A percentile compares a stretch with the other conserved stretches of the same genome.
Evolutionary conservation across 2,329 filamentous ascomycete genomes (phyloP).

Genomic region (Leptographium galeiforme): DNA sequence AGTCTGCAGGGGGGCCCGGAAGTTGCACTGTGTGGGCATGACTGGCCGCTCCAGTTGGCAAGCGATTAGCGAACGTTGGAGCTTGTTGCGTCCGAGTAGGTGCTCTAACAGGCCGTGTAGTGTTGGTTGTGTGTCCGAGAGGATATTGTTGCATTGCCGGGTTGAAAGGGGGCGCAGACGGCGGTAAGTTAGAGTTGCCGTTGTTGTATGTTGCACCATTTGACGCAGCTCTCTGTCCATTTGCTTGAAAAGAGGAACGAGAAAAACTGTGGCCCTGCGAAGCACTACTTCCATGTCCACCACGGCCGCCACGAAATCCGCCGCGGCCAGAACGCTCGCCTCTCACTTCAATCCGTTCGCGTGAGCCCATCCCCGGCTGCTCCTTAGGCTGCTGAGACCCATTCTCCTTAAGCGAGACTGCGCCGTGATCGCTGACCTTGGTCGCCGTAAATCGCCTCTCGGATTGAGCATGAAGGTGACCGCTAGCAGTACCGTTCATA

Average conservation of each 20-base stretch:
- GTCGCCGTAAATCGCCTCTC: slow-evolving; percentile 5
- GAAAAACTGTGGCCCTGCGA: slow-evolving; percentile 17
- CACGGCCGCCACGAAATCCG: slow-evolving; percentile 30
- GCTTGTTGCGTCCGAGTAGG: slow-evolving; percentile 7
- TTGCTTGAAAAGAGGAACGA: slow-evolving; percentile 22
- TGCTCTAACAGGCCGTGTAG: neutral
- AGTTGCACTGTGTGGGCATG: slow-evolving; percentile 12
- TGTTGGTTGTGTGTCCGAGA: slow-evolving; percentile 17
- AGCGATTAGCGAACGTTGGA: neutral
- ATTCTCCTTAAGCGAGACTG: neutral
- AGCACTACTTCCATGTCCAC: slow-evolving; percentile 23
- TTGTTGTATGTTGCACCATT: slow-evolving; percentile 16
- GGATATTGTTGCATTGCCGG: slow-evolving; percentile 28
- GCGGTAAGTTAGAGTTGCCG: slow-evolving; percentile 12
- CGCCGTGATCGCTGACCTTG: neutral
- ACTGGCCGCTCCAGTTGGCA: slow-evolving; percentile 10
- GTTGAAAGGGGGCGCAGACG: slow-evolving; percentile 24
- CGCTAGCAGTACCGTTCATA: slow-evolving; percentile 1
- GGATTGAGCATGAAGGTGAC: neutral
- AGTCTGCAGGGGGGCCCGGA: slow-evolving; percentile 8
- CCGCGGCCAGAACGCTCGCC: slow-evolving; percentile 25
- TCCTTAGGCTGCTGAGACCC: slow-evolving; percentile 9
- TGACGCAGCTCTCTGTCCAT: slow-evolving; percentile 19
- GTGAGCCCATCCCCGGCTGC: slow-evolving; percentile 14
- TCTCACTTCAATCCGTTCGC: slow-evolving; percentile 25